phyloP scores from a whole-genome alignment of 2,329 filamentous ascomycete genomes.

The Cladophialophora exuberans region DNA sequence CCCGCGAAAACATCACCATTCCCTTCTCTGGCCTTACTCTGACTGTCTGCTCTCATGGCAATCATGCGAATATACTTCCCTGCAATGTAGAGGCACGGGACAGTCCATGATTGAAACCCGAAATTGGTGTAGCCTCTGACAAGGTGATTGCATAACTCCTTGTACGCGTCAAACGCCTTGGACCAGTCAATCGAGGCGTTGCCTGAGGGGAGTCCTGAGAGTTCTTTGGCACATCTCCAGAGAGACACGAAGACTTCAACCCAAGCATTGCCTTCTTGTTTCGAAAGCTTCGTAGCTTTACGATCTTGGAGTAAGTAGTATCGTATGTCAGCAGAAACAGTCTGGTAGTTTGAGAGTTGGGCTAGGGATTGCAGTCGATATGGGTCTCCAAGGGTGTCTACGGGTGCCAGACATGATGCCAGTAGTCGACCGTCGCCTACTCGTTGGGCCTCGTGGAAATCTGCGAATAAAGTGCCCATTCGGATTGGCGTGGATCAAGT shows the following conservation, averaged over 20 bases:
- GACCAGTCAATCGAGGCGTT: conserved; percentile 65
- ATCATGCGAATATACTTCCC: conserved; percentile 86
- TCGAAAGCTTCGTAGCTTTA: conserved; percentile 58
- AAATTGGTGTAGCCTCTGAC: conserved; percentile 78
- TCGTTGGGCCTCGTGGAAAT: conserved; percentile 72
- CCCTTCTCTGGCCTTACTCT: conserved; percentile 55
- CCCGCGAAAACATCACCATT: conserved; percentile 49
- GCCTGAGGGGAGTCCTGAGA: conserved; percentile 67
- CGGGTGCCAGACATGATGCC: conserved; percentile 74
- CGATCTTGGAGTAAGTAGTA: conserved; percentile 69
- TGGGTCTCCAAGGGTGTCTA: conserved; percentile 64
- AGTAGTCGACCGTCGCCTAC: conserved; percentile 71
- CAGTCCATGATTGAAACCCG: conserved; percentile 84
- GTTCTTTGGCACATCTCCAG: conserved; percentile 78
- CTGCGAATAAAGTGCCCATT: conserved; percentile 75
- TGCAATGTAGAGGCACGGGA: conserved; percentile 84
- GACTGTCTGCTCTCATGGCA: conserved; percentile 86
- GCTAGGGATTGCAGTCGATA: conserved; percentile 71
- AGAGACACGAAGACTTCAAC: conserved; percentile 80
- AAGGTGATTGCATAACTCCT: conserved; percentile 75
- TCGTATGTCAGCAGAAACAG: conserved; percentile 70
- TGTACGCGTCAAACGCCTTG: conserved; percentile 88
- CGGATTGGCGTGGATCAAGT: background rate
- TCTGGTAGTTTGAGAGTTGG: conserved; percentile 69
- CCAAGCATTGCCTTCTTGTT: conserved; percentile 78